A percentile compares a stretch with the other conserved stretches of the same genome.
Conservation (phyloP, 352 stramenopile genomes). For the Phytopythium ostracodes region DNA sequence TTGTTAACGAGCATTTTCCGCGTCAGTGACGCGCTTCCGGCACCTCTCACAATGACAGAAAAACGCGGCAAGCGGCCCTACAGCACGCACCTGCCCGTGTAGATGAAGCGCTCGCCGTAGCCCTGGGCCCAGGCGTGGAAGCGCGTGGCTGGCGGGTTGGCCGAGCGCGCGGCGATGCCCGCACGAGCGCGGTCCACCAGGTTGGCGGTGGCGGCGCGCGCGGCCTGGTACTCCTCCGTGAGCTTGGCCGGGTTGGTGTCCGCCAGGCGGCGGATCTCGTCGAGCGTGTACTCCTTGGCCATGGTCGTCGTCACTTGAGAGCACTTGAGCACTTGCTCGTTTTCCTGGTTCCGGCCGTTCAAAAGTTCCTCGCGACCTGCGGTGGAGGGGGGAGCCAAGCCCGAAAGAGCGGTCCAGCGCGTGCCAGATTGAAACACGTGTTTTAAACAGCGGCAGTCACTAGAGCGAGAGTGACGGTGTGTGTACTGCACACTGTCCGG, state of each 20-base stretch:
- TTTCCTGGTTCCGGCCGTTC: conserved; percentile 20
- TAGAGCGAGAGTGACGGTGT: not conserved
- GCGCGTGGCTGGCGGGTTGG: conserved; percentile 46
- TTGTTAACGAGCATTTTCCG: not conserved
- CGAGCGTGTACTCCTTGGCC: conserved; percentile 73
- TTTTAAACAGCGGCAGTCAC: not conserved
- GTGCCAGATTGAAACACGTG: too few species aligned
- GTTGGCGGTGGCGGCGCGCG: conserved; percentile 57
- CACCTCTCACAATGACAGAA: not conserved
- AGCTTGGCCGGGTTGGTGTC: conserved; percentile 73
- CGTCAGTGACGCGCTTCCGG: not conserved
- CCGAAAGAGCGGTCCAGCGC: conserved; percentile 1
- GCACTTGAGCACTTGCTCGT: conserved; percentile 3
- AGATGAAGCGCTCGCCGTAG: conserved; percentile 74
- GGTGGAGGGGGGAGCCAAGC: not conserved
- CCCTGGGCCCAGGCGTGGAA: conserved; percentile 69
- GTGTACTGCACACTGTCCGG: too few species aligned
- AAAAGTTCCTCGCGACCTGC: conserved; percentile 6
- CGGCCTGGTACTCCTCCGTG: conserved; percentile 63
- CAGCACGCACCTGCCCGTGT: conserved; percentile 43
- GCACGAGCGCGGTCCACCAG: conserved; percentile 58
- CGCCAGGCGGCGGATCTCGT: conserved; percentile 75
- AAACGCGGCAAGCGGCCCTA: not conserved
- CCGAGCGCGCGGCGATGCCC: conserved; percentile 52
- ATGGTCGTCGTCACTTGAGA: conserved; percentile 26